Evolutionary conservation across 495 filamentous ascomycete genomes (phyloP).

Genomic region (Xylaria acuta): DNA sequence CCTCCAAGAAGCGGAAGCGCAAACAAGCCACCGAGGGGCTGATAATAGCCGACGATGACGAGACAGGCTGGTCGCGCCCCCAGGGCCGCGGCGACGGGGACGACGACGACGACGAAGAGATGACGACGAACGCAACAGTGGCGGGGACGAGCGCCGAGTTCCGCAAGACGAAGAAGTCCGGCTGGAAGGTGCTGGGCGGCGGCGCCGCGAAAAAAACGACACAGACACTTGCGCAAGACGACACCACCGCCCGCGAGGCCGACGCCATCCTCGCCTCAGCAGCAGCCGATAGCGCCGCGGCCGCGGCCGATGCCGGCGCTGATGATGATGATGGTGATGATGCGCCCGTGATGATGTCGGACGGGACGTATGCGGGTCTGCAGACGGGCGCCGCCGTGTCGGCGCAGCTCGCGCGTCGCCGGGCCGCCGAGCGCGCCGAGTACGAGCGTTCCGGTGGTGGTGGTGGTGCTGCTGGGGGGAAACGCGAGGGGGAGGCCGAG

Average conservation of each 20-base stretch:
- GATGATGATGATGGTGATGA: constrained; percentile 45
- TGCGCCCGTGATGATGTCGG: constrained; percentile 71
- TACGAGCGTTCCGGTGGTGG: constrained; percentile 45
- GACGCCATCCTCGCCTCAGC: constrained; percentile 84
- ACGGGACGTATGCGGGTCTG: constrained; percentile 83
- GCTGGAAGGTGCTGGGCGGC: constrained; percentile 74
- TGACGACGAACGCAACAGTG: constrained; percentile 52
- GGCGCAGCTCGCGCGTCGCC: constrained; percentile 67
- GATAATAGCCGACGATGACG: constrained; percentile 91
- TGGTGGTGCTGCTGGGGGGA: no score
- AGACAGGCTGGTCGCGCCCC: constrained; percentile 65
- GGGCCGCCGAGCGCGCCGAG: constrained; percentile 54
- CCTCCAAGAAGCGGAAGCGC: constrained; percentile 85
- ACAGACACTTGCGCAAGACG: constrained; percentile 27
- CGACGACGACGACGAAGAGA: constrained; percentile 51
- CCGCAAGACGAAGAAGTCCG: constrained; percentile 74
- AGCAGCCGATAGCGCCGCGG: constrained; percentile 64
- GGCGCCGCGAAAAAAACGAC: constrained; percentile 28
- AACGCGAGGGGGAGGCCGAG: constrained; percentile 60
- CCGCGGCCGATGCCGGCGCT: constrained; percentile 58
- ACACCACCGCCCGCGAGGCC: constrained; percentile 70
- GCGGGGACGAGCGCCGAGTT: constrained; percentile 70
- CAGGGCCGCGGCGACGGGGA: constrained; percentile 47
- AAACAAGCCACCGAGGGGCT: constrained; percentile 72
- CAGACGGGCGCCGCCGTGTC: constrained; percentile 83